A percentile compares a stretch with the other conserved stretches of the same genome.
phyloP scores from a whole-genome alignment of 805 yeast genomes.

The Ogataea salicorniae region DNA sequence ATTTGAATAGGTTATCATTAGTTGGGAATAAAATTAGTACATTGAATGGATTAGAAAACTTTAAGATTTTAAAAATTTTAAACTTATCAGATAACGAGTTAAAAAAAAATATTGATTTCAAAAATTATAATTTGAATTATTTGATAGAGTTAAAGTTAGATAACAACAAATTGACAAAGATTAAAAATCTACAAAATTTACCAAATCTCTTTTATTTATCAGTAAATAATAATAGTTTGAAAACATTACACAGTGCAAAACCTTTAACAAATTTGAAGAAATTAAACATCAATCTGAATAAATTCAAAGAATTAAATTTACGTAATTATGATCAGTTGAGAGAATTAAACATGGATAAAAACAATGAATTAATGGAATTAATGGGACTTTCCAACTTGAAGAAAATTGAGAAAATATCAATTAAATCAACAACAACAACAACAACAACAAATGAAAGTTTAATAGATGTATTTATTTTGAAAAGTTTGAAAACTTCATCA shows the following conservation, averaged over 20 bases:
- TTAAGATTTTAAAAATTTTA: slow-evolving; percentile 37
- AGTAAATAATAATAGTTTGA: slow-evolving; percentile 37
- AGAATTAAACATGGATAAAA: slow-evolving; percentile 41
- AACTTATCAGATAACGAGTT: slow-evolving; percentile 39
- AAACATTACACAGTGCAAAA: slow-evolving; percentile 17
- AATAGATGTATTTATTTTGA: slow-evolving; percentile 16
- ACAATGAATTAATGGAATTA: slow-evolving; percentile 20
- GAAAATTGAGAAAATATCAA: slow-evolving; percentile 35
- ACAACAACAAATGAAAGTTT: slow-evolving; percentile 25
- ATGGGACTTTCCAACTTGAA: slow-evolving; percentile 22
- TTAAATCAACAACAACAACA: slow-evolving; percentile 34
- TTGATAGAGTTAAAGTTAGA: slow-evolving; percentile 41
- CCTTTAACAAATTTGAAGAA: slow-evolving; percentile 32
- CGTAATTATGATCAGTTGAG: slow-evolving; percentile 34
- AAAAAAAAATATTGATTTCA: slow-evolving; percentile 35
- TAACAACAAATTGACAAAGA: slow-evolving; percentile 33
- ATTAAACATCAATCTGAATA: slow-evolving; percentile 35
- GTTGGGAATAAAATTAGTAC: slow-evolving; percentile 32
- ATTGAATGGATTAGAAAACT: slow-evolving; percentile 33
- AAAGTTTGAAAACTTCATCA: slow-evolving; percentile 6
- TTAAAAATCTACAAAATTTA: slow-evolving; percentile 34
- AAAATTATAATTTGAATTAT: slow-evolving; percentile 30
- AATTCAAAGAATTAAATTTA: slow-evolving; percentile 30
- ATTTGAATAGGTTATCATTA: slow-evolving; percentile 37
- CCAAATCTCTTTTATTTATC: slow-evolving; percentile 36